phyloP scores from a whole-genome alignment of 352 stramenopile species.

The Phytophthora cactorum region DNA sequence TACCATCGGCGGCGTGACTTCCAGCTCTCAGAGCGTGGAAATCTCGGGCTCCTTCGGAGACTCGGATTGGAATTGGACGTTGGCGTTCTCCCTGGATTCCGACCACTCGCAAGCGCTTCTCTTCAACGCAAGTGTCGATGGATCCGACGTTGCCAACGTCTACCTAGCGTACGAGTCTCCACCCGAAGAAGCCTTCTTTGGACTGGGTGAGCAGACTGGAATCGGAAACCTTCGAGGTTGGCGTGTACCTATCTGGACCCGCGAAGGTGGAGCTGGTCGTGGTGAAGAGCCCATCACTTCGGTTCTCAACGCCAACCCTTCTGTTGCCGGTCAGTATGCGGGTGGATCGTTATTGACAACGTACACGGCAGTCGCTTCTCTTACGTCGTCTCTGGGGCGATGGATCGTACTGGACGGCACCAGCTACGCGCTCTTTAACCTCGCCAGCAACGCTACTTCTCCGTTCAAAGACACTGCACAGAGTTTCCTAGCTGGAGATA shows the following conservation, averaged over 20 bases:
- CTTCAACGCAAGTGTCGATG: conserved; percentile 32
- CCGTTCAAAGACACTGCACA: conserved; percentile 29
- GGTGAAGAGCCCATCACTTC: conserved; percentile 30
- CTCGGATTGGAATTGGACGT: conserved; percentile 22
- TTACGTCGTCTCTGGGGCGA: conserved; percentile 25
- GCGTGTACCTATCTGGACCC: conserved; percentile 31
- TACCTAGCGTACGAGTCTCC: conserved; percentile 35
- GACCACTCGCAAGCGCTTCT: conserved; percentile 22
- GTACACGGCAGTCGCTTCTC: conserved; percentile 31
- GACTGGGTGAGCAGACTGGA: conserved; percentile 32
- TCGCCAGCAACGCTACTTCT: conserved; percentile 28
- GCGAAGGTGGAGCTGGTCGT: conserved; percentile 30
- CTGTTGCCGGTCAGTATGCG: conserved; percentile 22
- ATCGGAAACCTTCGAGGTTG: conserved; percentile 36
- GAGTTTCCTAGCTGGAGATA: conserved; percentile 23
- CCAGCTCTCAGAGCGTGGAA: conserved; percentile 16
- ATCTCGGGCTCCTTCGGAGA: conserved; percentile 22
- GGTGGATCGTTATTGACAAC: conserved; percentile 31
- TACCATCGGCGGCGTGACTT: conserved; percentile 1
- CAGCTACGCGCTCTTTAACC: conserved; percentile 34
- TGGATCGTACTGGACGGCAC: conserved; percentile 29
- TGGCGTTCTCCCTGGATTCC: conserved; percentile 18
- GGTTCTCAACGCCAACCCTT: conserved; percentile 30
- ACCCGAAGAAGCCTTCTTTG: conserved; percentile 33
- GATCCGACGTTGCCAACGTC: conserved; percentile 25